phyloP scores from a whole-genome alignment of 2,329 filamentous ascomycete genomes.

The Diaporthe vaccinii region DNA sequence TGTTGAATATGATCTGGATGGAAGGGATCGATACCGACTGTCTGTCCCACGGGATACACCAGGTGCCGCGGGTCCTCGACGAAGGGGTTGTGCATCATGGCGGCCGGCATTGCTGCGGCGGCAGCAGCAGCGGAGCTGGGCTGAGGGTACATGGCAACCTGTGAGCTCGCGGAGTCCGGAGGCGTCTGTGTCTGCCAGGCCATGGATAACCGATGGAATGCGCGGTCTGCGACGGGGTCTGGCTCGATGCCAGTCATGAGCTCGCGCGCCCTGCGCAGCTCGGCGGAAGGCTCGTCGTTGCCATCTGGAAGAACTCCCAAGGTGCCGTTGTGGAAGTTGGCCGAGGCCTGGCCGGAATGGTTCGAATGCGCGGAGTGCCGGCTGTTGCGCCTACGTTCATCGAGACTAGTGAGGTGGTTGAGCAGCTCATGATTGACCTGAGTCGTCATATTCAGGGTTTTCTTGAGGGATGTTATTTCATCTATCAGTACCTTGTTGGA shows the following conservation, averaged over 20 bases:
- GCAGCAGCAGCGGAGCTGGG: slow-evolving; percentile 47
- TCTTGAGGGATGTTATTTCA: slow-evolving; percentile 72
- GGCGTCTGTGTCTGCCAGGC: slow-evolving; percentile 63
- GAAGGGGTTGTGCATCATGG: slow-evolving; percentile 66
- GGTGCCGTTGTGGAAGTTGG: slow-evolving; percentile 57
- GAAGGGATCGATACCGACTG: slow-evolving; percentile 94
- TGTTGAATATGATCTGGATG: slow-evolving; percentile 95
- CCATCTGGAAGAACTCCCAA: slow-evolving; percentile 59
- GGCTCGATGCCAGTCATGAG: slow-evolving; percentile 66
- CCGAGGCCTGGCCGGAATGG: slow-evolving; percentile 53
- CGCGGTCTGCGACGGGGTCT: slow-evolving; percentile 66
- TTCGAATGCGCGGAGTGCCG: slow-evolving; percentile 55
- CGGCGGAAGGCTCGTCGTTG: slow-evolving; percentile 61
- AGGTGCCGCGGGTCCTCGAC: slow-evolving; percentile 71
- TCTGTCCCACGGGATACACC: slow-evolving; percentile 92
- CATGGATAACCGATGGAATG: slow-evolving; percentile 68
- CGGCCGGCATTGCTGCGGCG: slow-evolving; percentile 51
- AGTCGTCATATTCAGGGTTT: slow-evolving; percentile 70
- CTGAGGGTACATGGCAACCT: slow-evolving; percentile 68
- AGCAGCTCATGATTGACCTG: slow-evolving; percentile 71
- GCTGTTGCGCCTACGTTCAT: slow-evolving; percentile 59
- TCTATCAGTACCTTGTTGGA: slow-evolving; percentile 73
- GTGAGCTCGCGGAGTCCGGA: slow-evolving; percentile 63
- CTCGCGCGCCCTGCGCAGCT: slow-evolving; percentile 69
- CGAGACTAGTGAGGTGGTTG: slow-evolving; percentile 65